phyloP scores from a whole-genome alignment of 352 stramenopile species.

The Lagenidium giganteum region DNA sequence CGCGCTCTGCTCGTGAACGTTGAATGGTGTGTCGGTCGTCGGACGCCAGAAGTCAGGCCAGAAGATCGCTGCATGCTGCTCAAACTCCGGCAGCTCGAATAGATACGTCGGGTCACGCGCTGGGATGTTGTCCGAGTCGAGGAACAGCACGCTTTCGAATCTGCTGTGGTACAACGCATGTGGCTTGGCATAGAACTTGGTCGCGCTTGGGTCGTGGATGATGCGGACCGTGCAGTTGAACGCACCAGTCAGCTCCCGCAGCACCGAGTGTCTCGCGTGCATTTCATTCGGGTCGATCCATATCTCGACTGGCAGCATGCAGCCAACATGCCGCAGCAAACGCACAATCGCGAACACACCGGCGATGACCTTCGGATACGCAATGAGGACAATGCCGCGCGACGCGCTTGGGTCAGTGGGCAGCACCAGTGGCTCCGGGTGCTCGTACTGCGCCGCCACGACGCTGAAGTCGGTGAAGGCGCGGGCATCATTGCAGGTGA shows the following conservation, averaged over 20 bases:
- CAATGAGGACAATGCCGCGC: conserved; percentile 17
- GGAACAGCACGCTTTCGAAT: conserved; percentile 33
- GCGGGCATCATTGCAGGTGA: conserved; percentile 58
- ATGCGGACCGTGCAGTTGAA: conserved; percentile 11
- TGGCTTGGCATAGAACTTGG: conserved; percentile 45
- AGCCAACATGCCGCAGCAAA: conserved; percentile 16
- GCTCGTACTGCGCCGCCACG: conserved; percentile 30
- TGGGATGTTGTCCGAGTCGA: conserved; percentile 51
- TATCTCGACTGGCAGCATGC: conserved; percentile 20
- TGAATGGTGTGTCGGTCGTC: conserved; percentile 47
- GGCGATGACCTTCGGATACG: conserved; percentile 24
- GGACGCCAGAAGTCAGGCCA: conserved; percentile 66
- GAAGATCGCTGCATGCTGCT: conserved; percentile 35
- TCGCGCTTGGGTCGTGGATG: conserved; percentile 23
- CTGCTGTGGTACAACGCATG: conserved; percentile 31
- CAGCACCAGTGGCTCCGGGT: conserved; percentile 19
- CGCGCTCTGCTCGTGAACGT: conserved; percentile 38
- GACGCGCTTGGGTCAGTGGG: neutral
- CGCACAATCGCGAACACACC: conserved; percentile 20
- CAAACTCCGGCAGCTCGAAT: conserved; percentile 32
- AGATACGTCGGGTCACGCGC: conserved; percentile 43
- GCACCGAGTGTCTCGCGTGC: conserved; percentile 9
- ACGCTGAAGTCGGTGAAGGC: conserved; percentile 71
- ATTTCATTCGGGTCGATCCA: conserved; percentile 22
- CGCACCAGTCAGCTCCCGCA: conserved; percentile 4